A percentile compares a stretch with the other conserved stretches of the same genome.
phyloP scores from a whole-genome alignment of 139 green algal genomes.

The Closterium sp. region DNA sequence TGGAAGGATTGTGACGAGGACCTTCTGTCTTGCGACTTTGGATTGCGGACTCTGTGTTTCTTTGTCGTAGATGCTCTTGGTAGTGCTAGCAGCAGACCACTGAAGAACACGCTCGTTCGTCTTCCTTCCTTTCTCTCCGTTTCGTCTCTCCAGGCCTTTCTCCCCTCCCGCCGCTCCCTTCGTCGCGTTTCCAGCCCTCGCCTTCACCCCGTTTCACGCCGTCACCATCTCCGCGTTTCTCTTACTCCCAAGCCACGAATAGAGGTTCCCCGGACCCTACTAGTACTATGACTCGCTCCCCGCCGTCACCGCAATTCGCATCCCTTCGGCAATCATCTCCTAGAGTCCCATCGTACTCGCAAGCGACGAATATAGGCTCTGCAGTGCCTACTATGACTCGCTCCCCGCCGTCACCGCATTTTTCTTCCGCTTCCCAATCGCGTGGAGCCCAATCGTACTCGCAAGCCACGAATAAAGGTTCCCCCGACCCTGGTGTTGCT shows the following conservation, averaged over 20 bases:
- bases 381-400: too few species aligned
- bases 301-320: too few species aligned
- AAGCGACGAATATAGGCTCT: too few species aligned
- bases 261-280: background rate
- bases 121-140: background rate
- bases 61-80: too few species aligned
- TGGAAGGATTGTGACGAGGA: background rate
- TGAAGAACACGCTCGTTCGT: background rate
- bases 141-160: background rate
- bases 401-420: too few species aligned
- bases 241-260: background rate
- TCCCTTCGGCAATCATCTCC: too few species aligned
- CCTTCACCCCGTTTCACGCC: background rate
- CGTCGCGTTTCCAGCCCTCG: background rate
- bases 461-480: too few species aligned
- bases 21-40: background rate
- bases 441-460: too few species aligned
- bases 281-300: too few species aligned
- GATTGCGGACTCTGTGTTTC: too few species aligned
- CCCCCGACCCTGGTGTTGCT: too few species aligned
- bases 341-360: too few species aligned
- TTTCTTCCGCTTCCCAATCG: background rate
- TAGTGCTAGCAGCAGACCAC: background rate
- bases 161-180: background rate
- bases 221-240: background rate